phyloP scores from a whole-genome alignment of 129 eudicot genomes.

The Artemisia tridentata region DNA sequence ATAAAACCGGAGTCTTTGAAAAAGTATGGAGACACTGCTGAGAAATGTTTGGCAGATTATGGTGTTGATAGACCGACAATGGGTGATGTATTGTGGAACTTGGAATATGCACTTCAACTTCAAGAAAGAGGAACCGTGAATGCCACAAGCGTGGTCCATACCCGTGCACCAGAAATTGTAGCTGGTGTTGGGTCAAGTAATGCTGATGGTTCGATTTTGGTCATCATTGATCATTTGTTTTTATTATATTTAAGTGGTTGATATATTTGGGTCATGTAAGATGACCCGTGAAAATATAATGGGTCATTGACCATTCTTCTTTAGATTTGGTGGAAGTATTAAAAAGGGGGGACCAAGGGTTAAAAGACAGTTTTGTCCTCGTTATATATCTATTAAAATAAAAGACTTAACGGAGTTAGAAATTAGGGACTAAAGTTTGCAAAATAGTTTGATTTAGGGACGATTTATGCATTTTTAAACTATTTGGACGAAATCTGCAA shows the following conservation, averaged over 20 bases:
- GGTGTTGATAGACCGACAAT: constrained; percentile 88
- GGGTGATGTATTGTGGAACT: constrained; percentile 89
- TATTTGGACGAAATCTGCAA: too few species aligned
- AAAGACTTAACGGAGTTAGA: too few species aligned
- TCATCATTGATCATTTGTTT: too few species aligned
- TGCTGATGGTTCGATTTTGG: constrained; percentile 38
- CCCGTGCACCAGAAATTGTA: constrained; percentile 22
- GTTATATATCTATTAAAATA: too few species aligned
- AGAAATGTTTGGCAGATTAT: constrained; percentile 79
- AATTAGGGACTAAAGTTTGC: too few species aligned
- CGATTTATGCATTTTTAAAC: too few species aligned
- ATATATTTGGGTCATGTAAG: background rate
- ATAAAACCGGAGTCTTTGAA: constrained; percentile 13
- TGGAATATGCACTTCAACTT: constrained; percentile 76
- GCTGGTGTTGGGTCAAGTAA: constrained; percentile 26
- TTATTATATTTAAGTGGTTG: constrained; percentile 25
- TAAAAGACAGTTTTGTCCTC: too few species aligned
- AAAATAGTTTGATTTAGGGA: too few species aligned
- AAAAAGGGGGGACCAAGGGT: too few species aligned
- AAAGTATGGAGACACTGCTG: constrained; percentile 51
- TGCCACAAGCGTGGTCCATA: constrained; percentile 5
- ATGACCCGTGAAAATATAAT: too few species aligned
- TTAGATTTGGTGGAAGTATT: too few species aligned
- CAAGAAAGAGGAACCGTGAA: constrained; percentile 43
- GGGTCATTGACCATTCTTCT: too few species aligned